Conservation (phyloP, 768 basidiomycete genomes). For the Naganishia vaughanmartiniae region DNA sequence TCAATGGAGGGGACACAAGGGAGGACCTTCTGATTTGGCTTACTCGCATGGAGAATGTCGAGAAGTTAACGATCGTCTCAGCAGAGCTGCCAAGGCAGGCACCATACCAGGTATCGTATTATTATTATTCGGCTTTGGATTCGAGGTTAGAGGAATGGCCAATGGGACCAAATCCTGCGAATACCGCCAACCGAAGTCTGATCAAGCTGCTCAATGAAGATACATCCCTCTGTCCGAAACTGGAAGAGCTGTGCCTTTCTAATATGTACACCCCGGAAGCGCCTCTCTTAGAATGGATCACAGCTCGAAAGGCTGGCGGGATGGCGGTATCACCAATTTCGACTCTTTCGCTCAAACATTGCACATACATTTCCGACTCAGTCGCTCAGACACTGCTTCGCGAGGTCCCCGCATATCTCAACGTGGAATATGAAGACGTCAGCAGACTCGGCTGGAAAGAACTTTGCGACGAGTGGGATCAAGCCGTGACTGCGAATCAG, state of each 20-base stretch:
- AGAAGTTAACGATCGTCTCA: not conserved
- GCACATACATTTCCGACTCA: not conserved
- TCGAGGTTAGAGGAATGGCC: not conserved
- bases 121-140: not conserved
- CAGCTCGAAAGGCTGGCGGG: not conserved
- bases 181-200: conserved; percentile 1
- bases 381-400: not conserved
- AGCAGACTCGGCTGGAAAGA: not conserved
- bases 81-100: not conserved
- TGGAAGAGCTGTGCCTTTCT: not conserved
- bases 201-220: not conserved
- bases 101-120: not conserved
- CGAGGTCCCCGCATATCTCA: not conserved
- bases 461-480: not conserved
- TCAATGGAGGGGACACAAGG: not conserved
- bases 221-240: not conserved
- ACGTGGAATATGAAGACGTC: not conserved
- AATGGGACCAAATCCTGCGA: not conserved
- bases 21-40: not conserved
- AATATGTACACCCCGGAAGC: not conserved
- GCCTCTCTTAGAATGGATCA: not conserved
- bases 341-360: not conserved
- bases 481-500: not conserved
- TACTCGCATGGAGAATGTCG: not conserved
- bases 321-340: not conserved